Evolutionary conservation across 2,329 filamentous ascomycete genomes (phyloP).

Genomic region (Cytospora paraplurivora): DNA sequence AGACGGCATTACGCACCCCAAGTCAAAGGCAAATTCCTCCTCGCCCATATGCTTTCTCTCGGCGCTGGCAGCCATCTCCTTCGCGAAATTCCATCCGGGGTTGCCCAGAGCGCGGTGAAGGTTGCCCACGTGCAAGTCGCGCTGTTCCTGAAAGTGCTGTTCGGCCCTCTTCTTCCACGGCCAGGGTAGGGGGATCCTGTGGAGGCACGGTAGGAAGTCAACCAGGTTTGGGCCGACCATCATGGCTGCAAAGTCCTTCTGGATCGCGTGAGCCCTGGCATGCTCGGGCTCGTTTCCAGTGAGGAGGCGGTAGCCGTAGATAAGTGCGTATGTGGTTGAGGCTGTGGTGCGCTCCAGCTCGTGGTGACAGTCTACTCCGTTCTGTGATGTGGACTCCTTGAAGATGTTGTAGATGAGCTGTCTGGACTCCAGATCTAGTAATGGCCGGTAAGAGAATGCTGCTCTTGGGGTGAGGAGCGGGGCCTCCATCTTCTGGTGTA

Average conservation of each 20-base stretch:
- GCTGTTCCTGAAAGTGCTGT: constrained; percentile 15
- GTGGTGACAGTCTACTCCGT: constrained; percentile 8
- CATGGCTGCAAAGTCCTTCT: constrained; percentile 21
- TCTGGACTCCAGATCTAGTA: constrained; percentile 18
- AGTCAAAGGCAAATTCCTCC: constrained; percentile 18
- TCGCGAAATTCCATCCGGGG: constrained; percentile 22
- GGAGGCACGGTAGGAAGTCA: constrained; percentile 13
- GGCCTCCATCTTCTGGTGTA: constrained; percentile 21
- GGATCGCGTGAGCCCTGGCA: constrained; percentile 15
- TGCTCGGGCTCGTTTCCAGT: constrained; percentile 18
- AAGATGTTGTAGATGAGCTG: constrained; percentile 18
- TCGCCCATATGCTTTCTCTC: constrained; percentile 16
- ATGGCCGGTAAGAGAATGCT: constrained; percentile 11
- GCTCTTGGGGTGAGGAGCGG: constrained; percentile 13
- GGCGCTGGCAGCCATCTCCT: constrained; percentile 18
- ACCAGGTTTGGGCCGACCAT: constrained; percentile 18
- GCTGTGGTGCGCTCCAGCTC: constrained; percentile 17
- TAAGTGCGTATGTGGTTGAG: constrained; percentile 7
- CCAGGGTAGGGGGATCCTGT: constrained; percentile 12
- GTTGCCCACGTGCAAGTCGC: constrained; percentile 19
- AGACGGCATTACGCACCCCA: neutral
- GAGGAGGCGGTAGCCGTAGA: constrained; percentile 21
- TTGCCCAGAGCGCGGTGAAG: constrained; percentile 1
- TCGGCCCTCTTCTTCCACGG: constrained; percentile 14
- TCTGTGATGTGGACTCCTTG: neutral